A percentile compares a stretch with the other conserved stretches of the same genome.
Evolutionary conservation across 1,139 yeast species (phyloP).

Genomic region (Geotrichum australiense): DNA sequence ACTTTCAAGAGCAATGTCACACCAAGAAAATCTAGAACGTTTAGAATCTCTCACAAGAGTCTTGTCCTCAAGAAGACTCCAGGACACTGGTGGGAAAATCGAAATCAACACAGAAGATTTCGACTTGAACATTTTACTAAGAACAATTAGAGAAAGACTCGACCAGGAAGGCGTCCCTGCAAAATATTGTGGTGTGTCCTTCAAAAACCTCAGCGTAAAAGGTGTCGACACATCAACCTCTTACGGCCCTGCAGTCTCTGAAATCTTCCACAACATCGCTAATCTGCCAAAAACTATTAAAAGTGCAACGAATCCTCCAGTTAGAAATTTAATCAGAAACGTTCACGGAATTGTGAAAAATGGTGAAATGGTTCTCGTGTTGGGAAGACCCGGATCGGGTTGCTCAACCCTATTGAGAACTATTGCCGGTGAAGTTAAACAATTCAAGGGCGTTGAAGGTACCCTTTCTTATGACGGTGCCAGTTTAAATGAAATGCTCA

Average conservation of each 20-base stretch:
- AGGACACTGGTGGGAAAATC: conserved; percentile 32
- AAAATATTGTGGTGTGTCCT: conserved; percentile 46
- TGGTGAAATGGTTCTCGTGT: conserved; percentile 52
- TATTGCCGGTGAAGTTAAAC: conserved; percentile 44
- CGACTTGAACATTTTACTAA: conserved; percentile 37
- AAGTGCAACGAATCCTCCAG: conserved; percentile 16
- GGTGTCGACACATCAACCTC: conserved; percentile 51
- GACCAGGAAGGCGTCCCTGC: conserved; percentile 42
- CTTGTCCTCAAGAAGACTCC: conserved; percentile 39
- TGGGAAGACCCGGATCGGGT: conserved; percentile 61
- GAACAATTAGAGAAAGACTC: conserved; percentile 28
- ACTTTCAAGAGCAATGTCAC: conserved; percentile 23
- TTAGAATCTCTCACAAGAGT: conserved; percentile 40
- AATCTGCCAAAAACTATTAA: conserved; percentile 29
- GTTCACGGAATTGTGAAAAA: conserved; percentile 25
- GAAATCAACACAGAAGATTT: conserved; percentile 39
- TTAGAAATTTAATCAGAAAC: conserved; percentile 15
- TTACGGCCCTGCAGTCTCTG: conserved; percentile 44
- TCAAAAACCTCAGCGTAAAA: conserved; percentile 41
- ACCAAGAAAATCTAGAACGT: conserved; percentile 33
- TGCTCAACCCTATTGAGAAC: conserved; percentile 53
- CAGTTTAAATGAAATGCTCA: conserved; percentile 42
- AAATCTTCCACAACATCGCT: conserved; percentile 34
- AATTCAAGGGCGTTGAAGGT: conserved; percentile 34
- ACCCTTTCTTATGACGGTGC: conserved; percentile 47